Base-by-base conservation (phyloP, 2,329 filamentous ascomycete species). In the Metarhizium guizhouense region DNA sequence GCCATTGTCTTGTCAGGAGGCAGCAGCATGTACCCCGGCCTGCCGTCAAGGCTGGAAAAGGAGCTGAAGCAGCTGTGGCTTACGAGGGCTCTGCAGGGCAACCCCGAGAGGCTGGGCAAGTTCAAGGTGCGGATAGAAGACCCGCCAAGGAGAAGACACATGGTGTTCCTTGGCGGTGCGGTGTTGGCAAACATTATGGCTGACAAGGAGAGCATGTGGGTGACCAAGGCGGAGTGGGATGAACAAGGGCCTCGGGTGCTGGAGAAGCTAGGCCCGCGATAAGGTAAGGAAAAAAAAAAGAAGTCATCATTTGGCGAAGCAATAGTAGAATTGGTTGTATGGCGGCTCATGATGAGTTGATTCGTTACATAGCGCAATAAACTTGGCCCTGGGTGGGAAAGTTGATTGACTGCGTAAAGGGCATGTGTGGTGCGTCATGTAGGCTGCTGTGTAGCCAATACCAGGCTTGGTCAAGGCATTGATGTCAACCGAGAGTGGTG, bases 111-210 rank as follows among this genome's bases (percentile, higher is more conserved):
- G 62, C 74, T 99, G 67, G 90, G 84, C 85, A 99, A 97, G 85
- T 99, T 99, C 82, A 99, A 97, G 83, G 93, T 99, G 62, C 85
- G 94, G 72, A 97, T 99, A 78, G 94, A 99, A 73, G 94, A 99
- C 72, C 94, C 94, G 53, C 94, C 94, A 38, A 83, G 94, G 74
- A 84, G 94, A 76, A 83, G 93, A 73, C 94, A 99, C 78, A 97
- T 99, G 92, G 94, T 99, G n/a, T 97, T 99, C 81, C 76, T 99
- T 55, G 94, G 94, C 57, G 94, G 94, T 64, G 94, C 94, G 30
- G 94, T 99, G 60, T 78, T 99, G 66, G 94, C 94, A 64, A 97
- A 97, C 71, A 95, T 99, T 72, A 97, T 99, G 88, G 92, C 94
- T 49, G 92, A 97, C 75, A 97, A 96, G 77, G 90, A 96, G 72